phyloP scores from a whole-genome alignment of 305 asterid genomes.

The Fraxinus baroniana region DNA sequence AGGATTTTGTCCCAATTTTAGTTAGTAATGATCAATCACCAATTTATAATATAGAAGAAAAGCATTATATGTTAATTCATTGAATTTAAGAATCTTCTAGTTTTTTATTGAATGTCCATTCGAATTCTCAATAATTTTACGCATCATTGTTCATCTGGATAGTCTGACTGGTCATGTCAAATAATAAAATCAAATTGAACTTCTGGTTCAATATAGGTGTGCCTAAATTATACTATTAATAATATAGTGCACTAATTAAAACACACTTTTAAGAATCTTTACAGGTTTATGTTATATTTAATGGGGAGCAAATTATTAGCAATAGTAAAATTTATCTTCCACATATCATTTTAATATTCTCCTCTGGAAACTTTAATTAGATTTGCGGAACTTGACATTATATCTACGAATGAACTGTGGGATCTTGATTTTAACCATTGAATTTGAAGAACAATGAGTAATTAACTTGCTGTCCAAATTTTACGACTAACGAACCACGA shows the following conservation, averaged over 20 bases:
- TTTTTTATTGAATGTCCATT: neutral
- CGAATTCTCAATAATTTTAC: neutral
- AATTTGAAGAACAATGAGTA: neutral
- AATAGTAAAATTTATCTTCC: neutral
- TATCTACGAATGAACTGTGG: neutral
- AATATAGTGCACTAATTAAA: neutral
- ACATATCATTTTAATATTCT: neutral
- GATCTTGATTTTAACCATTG: neutral
- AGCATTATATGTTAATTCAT: neutral
- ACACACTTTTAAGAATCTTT: neutral
- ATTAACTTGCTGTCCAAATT: neutral
- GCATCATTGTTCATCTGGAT: neutral
- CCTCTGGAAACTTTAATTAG: neutral
- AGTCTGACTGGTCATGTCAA: neutral
- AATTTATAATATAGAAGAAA: neutral
- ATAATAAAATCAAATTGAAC: neutral
- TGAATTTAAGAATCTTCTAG: neutral
- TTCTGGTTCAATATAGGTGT: neutral
- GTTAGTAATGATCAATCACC: neutral
- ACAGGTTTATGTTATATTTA: neutral
- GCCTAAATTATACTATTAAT: neutral
- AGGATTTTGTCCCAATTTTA: neutral
- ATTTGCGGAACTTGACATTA: neutral
- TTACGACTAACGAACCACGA: neutral
- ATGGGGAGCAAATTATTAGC: neutral